Evolutionary conservation across 768 basidiomycete species (phyloP).

Genomic region (Leccinum subgranulosum): DNA sequence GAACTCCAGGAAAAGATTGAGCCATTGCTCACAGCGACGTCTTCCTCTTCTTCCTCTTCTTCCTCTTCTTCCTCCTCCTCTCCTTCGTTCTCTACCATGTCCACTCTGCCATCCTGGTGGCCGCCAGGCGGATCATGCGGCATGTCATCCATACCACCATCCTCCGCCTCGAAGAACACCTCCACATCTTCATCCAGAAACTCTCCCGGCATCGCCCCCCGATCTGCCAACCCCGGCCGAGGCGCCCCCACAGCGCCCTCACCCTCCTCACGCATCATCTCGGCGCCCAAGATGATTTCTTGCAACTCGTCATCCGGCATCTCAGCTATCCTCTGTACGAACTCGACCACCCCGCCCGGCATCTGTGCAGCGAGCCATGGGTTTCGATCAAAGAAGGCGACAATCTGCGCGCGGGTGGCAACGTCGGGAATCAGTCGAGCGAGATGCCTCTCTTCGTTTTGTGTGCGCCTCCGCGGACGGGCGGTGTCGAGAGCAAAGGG

Average conservation of each 20-base stretch:
- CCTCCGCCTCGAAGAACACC: constrained; percentile 24
- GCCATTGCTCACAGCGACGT: constrained; percentile 42
- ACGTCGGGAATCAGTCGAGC: constrained; percentile 58
- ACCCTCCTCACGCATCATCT: constrained; percentile 35
- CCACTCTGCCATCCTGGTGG: constrained; percentile 26
- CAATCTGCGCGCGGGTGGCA: constrained; percentile 53
- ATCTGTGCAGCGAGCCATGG: constrained; percentile 54
- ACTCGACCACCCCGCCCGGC: constrained; percentile 64
- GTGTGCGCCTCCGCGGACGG: constrained; percentile 39
- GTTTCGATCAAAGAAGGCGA: constrained; percentile 59
- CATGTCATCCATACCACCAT: constrained; percentile 20
- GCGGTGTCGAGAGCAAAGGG: constrained; percentile 29
- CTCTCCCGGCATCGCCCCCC: constrained; percentile 38
- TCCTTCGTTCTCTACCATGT: constrained; percentile 37
- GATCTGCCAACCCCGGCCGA: constrained; percentile 20
- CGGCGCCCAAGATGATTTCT: constrained; percentile 52
- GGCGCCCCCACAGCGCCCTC: constrained; percentile 21
- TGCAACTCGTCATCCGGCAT: constrained; percentile 57
- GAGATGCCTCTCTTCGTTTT: constrained; percentile 47
- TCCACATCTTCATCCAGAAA: constrained; percentile 42
- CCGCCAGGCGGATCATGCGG: constrained; percentile 16
- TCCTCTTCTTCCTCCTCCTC: constrained; percentile 34
- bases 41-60: constrained; percentile 34
- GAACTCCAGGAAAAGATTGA: background rate
- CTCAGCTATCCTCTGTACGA: constrained; percentile 54